Conservation (phyloP, 2,329 filamentous ascomycete genomes). For the Botryotinia convoluta region DNA sequence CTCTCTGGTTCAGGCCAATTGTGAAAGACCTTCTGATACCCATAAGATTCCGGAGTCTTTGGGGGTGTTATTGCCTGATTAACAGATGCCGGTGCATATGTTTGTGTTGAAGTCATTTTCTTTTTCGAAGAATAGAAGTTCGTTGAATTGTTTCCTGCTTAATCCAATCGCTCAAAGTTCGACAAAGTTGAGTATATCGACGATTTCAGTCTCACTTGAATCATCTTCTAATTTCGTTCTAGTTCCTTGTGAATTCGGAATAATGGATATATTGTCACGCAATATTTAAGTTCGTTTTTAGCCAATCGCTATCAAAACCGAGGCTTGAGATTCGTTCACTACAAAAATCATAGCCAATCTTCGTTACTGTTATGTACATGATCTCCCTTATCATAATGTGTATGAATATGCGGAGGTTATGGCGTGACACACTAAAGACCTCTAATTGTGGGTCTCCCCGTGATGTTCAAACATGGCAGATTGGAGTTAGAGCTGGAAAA, state of each 20-base stretch:
- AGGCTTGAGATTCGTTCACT: background rate
- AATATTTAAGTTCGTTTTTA: background rate
- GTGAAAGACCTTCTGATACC: constrained; percentile 25
- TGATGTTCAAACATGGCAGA: background rate
- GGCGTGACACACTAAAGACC: constrained; percentile 9
- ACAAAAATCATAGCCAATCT: background rate
- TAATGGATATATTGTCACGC: constrained; percentile 13
- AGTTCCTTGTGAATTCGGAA: background rate
- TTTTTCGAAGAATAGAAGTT: background rate
- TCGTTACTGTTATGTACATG: background rate
- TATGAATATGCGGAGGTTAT: constrained; percentile 15
- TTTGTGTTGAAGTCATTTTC: constrained; percentile 11
- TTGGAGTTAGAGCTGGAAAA: background rate
- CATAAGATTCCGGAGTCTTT: constrained; percentile 26
- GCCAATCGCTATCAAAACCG: background rate
- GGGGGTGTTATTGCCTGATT: constrained; percentile 28
- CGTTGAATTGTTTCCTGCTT: background rate
- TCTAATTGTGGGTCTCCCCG: constrained; percentile 5
- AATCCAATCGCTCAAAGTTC: background rate
- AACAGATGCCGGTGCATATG: constrained; percentile 28
- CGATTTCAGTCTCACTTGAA: constrained; percentile 2
- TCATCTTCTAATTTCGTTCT: background rate
- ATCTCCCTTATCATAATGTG: constrained; percentile 8
- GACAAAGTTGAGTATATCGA: background rate
- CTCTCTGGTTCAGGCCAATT: constrained; percentile 32